Conservation (phyloP, 352 stramenopile species). For the Globisporangium takayamanum region DNA sequence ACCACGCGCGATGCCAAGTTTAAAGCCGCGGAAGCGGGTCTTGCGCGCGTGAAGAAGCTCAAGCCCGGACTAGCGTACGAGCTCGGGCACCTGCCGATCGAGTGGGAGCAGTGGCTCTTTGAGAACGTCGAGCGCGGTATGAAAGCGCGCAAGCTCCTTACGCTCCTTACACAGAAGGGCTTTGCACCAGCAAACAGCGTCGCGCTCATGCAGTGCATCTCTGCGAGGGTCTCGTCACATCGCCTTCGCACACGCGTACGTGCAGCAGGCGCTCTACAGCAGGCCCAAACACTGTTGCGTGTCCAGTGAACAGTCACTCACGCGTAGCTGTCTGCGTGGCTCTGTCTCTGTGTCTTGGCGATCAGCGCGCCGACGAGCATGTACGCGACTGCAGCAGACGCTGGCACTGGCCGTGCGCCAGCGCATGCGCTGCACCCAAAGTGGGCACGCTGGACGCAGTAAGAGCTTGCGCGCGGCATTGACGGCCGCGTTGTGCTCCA, state of each 20-base stretch:
- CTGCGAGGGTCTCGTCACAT: conserved; percentile 39
- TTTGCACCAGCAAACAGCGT: conserved; percentile 47
- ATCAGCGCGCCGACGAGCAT: conserved; percentile 30
- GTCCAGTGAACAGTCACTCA: not conserved
- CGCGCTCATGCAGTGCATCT: conserved; percentile 63
- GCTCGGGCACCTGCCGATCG: conserved; percentile 33
- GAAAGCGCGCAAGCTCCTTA: conserved; percentile 43
- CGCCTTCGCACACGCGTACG: conserved; percentile 38
- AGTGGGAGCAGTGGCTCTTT: conserved; percentile 59
- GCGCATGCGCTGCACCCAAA: conserved; percentile 36
- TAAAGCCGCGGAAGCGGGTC: conserved; percentile 45
- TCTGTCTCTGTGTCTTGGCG: not conserved
- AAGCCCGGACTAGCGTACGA: conserved; percentile 55
- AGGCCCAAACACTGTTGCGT: not conserved
- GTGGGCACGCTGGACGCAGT: conserved; percentile 63
- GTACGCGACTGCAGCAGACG: conserved; percentile 21
- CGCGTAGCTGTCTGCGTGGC: not conserved
- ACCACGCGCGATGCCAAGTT: conserved; percentile 72
- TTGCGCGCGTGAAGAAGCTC: conserved; percentile 49
- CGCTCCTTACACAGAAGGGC: conserved; percentile 46
- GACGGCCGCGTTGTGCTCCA: conserved; percentile 46
- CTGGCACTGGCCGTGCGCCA: not conserved
- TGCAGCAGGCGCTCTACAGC: not conserved
- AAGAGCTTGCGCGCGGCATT: conserved; percentile 55
- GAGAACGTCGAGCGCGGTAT: conserved; percentile 50